A percentile compares a stretch with the other conserved stretches of the same genome.
Evolutionary conservation across 345 rosid genomes (phyloP).

Genomic region (Cardamine resedifolia): DNA sequence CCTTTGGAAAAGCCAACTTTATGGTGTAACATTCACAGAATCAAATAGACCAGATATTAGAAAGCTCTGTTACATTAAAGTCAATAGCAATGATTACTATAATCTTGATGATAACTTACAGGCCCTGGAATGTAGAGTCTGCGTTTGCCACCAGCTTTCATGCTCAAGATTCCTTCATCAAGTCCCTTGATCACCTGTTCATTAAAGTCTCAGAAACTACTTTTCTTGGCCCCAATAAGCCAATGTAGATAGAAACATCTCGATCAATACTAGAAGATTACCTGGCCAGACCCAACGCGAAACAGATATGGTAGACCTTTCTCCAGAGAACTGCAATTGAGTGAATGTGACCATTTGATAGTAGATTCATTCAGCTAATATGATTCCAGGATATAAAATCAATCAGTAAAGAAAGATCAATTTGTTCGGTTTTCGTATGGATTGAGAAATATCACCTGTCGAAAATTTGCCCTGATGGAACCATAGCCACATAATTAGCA

Average conservation of each 20-base stretch:
- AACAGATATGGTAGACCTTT: constrained; percentile 77
- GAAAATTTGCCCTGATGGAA: constrained; percentile 91
- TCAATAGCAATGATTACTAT: not conserved
- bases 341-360: constrained; percentile 30
- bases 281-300: constrained; percentile 96
- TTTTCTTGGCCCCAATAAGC: not conserved
- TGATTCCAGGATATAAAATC: not conserved
- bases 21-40: constrained; percentile 1
- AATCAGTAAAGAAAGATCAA: not conserved
- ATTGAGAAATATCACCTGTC: constrained; percentile 58
- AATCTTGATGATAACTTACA: constrained; percentile 43
- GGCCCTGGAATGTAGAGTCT: constrained; percentile 86
- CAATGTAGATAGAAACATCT: not conserved
- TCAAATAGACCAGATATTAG: not conserved
- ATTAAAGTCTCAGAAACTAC: constrained; percentile 2
- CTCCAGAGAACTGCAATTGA: constrained; percentile 73
- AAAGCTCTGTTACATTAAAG: constrained; percentile 1
- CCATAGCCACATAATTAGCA: constrained; percentile 94
- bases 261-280: constrained; percentile 22
- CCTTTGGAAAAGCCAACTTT: constrained; percentile 96
- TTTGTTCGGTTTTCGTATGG: not conserved
- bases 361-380: constrained; percentile 28
- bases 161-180: constrained; percentile 85
- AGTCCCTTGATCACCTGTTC: constrained; percentile 92
- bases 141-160: constrained; percentile 93